Evolutionary conservation across 1,284 basidiomycete species (phyloP).

Genomic region (Ganoderma meredithae): DNA sequence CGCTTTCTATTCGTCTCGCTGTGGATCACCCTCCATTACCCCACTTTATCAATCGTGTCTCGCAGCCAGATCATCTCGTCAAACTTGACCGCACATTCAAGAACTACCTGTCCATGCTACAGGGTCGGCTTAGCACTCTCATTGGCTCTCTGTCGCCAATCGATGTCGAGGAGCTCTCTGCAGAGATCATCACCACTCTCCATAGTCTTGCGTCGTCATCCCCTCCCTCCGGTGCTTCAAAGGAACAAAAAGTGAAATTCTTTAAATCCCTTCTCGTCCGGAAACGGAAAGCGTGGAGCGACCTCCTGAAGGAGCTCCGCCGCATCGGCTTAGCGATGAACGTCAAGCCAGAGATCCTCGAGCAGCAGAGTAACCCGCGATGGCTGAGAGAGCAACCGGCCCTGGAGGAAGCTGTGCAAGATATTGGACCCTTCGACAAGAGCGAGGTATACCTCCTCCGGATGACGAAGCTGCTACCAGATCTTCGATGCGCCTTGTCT

Average conservation of each 20-base stretch:
- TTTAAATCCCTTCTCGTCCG: constrained; percentile 82
- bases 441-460: constrained; percentile 79
- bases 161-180: constrained; percentile 69
- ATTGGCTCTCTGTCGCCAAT: constrained; percentile 49
- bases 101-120: constrained; percentile 56
- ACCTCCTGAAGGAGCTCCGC: constrained; percentile 91
- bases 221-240: constrained; percentile 53
- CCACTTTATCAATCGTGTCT: constrained; percentile 24
- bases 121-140: constrained; percentile 49
- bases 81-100: constrained; percentile 54
- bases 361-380: constrained; percentile 65
- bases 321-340: constrained; percentile 79
- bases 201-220: constrained; percentile 67
- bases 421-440: constrained; percentile 41
- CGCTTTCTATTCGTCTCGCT: constrained; percentile 6
- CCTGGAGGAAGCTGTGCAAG: constrained; percentile 27
- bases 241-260: constrained; percentile 75
- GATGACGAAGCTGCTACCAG: constrained; percentile 73
- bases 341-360: constrained; percentile 76
- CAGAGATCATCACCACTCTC: constrained; percentile 78
- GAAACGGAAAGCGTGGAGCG: constrained; percentile 93
- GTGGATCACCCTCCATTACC: constrained; percentile 21
- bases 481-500: constrained; percentile 69
- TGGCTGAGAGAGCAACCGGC: constrained; percentile 75
- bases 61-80: constrained; percentile 45